These are phyloP conservation scores for Bremia lactucae DNA, from an alignment of 352 stramenopile species.

Conservation along the genomic window DNA sequence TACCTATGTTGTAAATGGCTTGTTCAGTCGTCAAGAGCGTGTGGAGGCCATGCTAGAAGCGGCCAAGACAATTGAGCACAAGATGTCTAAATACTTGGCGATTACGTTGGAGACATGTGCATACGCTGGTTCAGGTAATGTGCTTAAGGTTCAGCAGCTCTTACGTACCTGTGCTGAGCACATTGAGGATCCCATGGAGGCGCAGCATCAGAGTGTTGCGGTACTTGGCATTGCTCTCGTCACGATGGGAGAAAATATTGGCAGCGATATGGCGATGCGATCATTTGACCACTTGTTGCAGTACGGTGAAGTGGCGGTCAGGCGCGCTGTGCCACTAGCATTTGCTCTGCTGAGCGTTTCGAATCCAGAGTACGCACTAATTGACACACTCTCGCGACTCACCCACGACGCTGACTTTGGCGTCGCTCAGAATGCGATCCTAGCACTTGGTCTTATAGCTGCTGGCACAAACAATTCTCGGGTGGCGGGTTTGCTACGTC, in stretches of 20 bases:
- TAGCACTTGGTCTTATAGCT: conserved; percentile 93
- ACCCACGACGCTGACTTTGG: conserved; percentile 96
- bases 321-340: conserved; percentile 93
- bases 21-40: conserved; percentile 83
- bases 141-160: conserved; percentile 97
- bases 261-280: conserved; percentile 96
- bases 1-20: conserved; percentile 6
- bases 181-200: conserved; percentile 70
- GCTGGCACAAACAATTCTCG: conserved; percentile 99
- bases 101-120: conserved; percentile 97
- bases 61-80: conserved; percentile 96
- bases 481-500: conserved; percentile 94
- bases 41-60: conserved; percentile 98
- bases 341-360: conserved; percentile 94
- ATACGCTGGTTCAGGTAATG: conserved; percentile 97
- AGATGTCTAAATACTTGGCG: conserved; percentile 93
- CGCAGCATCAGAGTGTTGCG: conserved; percentile 89
- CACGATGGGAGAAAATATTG: conserved; percentile 95
- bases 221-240: conserved; percentile 97
- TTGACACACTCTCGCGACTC: conserved; percentile 96
- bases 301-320: conserved; percentile 97
- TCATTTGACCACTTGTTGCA: conserved; percentile 99
- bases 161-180: conserved; percentile 97
- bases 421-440: conserved; percentile 95
- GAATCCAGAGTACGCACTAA: conserved; percentile 93